Base-by-base conservation (phyloP, 2,329 filamentous ascomycete species). In the Beauveria brongniartii region DNA sequence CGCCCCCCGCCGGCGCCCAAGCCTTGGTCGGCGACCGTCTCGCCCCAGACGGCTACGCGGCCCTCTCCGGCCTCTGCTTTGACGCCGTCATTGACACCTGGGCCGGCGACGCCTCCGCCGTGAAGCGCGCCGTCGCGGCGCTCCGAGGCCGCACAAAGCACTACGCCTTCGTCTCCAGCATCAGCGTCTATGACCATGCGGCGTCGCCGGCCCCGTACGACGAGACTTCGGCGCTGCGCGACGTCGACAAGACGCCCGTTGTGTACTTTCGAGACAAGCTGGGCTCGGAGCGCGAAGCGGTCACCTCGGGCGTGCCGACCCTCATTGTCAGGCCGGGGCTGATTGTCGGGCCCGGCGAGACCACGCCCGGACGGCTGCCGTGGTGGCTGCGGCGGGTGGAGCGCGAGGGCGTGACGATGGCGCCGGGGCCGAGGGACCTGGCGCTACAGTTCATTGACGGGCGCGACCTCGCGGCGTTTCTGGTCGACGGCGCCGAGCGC, bases 81-180 rank as follows among this genome's bases (percentile, higher is more conserved):
- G 62, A 67, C 37, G 61, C 60, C 22, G 64, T 65, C 20, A 55
- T 67, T 14, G 65, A 67, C 51, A 65, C 64, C 10, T 67, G 65
- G 65, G 44, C 22, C 18, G 26, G 16, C 16, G 60, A 64, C 43
- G 52, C 65, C n/a, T 26, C 26, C 18, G 64, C 61, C 34, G 64
- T 66, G 22, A 48, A 59, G 37, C 24, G 20, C 18, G 61, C 62
- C 8, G 37, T 67, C 20, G 54, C 64, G 4, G 65, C 64, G 5
- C 63, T 67, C 43, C 37, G 54, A 5, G 62, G 55, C 40, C 61
- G 61, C 47, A 55, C 64, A 18, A 46, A 50, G 18, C 65, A 65
- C 22, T 66, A 64, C 43, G 62, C 60, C 9, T 67, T 63, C 34
- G 64, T 67, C 46, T 65, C 63, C 10, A 63, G 48, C 50, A 55